Evolutionary conservation across 2,329 filamentous ascomycete genomes (phyloP), one percentile per base, ranked within the genome.

Genomic region (Aspergillus glaucus): DNA sequence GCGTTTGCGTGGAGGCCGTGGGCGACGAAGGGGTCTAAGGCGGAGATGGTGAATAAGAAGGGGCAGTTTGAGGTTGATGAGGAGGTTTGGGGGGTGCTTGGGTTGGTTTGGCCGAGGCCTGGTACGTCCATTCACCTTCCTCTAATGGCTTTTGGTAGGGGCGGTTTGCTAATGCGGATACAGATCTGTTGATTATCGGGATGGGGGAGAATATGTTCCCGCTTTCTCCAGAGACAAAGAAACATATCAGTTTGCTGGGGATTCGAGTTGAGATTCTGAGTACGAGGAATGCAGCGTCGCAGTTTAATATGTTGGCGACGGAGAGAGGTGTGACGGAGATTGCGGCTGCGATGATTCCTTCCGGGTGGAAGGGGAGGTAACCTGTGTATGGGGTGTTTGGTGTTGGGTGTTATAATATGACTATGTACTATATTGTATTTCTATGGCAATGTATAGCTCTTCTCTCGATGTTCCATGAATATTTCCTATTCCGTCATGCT

Each of bases 271-370:
- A 98, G 62, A 79, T 96, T 3, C 79, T 92, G 62, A 93, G 97
- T 71, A 97, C 93, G 28, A 78, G 89, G 54, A 97, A 97, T 70
- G 93, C 93, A 7, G 88, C 92, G 1, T 86, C 91, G 30, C 90
- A 96, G 67, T 98, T 93, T 69, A 98, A 98, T 65, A 67, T 98
- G 61, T 73, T 98, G 47, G 92, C 90, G n/a, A 97, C 90, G 15
- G 93, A 98, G 73, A 77, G 93, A 45, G 92, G 93, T 1, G 83
- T 93, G 5, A 78, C 82, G 17, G 86, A 92, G 61, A 84, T 97
- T 53, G 92, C 90, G 24, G 92, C 89, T 2, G 92, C 90, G 8
- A 66, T 98, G 69, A 81, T 97, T 67, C 91, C 91, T 0, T 78
- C 93, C 46, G 90, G 89, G 2, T 94, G 88, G 88, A 81, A 77